A percentile compares a stretch with the other conserved stretches of the same genome.
Evolutionary conservation across 2,329 filamentous ascomycete species (phyloP).

Genomic region (Graphiopsis chlorocephala): DNA sequence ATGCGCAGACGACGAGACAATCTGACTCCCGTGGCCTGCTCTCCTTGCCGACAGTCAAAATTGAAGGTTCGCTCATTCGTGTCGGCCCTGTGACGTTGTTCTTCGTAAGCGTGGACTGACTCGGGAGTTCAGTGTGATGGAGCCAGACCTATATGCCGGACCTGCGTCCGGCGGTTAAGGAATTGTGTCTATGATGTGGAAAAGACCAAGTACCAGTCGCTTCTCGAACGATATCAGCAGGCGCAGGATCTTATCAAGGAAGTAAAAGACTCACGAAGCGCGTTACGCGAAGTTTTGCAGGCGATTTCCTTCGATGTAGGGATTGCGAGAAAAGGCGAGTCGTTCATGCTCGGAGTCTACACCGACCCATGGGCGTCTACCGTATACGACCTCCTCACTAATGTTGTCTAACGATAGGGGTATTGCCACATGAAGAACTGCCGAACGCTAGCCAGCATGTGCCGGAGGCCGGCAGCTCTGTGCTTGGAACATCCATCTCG

Average conservation of each 20-base stretch:
- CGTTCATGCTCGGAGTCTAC: background rate
- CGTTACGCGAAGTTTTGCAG: background rate
- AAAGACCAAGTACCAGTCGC: background rate
- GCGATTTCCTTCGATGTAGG: background rate
- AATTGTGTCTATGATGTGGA: background rate
- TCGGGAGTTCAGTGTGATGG: background rate
- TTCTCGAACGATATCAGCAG: background rate
- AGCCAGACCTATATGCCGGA: background rate
- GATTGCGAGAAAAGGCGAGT: background rate
- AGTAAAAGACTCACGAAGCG: background rate
- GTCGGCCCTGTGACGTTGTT: background rate
- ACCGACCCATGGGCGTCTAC: background rate
- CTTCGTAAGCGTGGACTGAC: background rate
- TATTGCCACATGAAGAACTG: background rate
- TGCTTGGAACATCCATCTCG: background rate
- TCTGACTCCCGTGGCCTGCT: background rate
- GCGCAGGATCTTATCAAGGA: background rate
- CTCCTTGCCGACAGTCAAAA: background rate
- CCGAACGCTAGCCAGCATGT: background rate
- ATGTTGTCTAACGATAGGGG: background rate
- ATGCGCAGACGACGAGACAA: background rate
- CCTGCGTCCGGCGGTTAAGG: background rate
- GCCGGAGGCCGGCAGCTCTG: background rate
- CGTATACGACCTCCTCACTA: background rate
- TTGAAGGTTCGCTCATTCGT: background rate